These are phyloP conservation scores for Lachancea meyersii DNA, from an alignment of 805 yeast species.

Conservation along the genomic window DNA sequence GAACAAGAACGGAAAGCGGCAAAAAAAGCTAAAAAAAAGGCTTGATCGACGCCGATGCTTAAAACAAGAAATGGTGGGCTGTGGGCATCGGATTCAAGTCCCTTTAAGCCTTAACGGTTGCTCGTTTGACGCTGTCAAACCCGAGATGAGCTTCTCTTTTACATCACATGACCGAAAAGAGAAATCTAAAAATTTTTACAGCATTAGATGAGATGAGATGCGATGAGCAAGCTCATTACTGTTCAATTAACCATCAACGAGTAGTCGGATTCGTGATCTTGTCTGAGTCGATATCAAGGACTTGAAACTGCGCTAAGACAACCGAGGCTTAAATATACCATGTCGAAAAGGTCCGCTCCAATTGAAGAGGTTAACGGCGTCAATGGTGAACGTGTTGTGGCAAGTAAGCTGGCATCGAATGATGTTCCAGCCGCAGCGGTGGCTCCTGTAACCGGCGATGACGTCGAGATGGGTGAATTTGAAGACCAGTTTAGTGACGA, in stretches of 20 bases:
- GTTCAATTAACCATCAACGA: background rate
- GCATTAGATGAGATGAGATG: conserved; percentile 6
- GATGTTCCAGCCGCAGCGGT: conserved; percentile 18
- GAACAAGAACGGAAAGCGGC: conserved; percentile 20
- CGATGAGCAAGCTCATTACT: conserved; percentile 1
- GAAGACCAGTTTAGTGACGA: conserved; percentile 90
- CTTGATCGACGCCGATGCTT: background rate
- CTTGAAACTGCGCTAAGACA: too few relatives aligned
- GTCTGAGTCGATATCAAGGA: too few relatives aligned
- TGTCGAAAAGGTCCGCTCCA: conserved; percentile 50
- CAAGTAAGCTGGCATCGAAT: conserved; percentile 33
- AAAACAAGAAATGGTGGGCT: background rate
- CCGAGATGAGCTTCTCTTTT: background rate
- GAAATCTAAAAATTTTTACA: conserved; percentile 13
- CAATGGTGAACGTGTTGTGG: conserved; percentile 34
- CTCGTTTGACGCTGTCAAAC: too few relatives aligned
- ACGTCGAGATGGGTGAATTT: conserved; percentile 70
- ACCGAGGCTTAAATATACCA: too few relatives aligned
- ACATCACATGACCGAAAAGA: background rate
- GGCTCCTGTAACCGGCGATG: conserved; percentile 28
- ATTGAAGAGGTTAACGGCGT: conserved; percentile 35
- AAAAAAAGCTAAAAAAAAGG: conserved; percentile 17
- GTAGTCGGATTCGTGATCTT: too few relatives aligned
- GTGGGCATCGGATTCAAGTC: too few relatives aligned
- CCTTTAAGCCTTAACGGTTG: too few relatives aligned